phyloP scores from a whole-genome alignment of 495 filamentous ascomycete species.

The Penicillium goetzii region DNA sequence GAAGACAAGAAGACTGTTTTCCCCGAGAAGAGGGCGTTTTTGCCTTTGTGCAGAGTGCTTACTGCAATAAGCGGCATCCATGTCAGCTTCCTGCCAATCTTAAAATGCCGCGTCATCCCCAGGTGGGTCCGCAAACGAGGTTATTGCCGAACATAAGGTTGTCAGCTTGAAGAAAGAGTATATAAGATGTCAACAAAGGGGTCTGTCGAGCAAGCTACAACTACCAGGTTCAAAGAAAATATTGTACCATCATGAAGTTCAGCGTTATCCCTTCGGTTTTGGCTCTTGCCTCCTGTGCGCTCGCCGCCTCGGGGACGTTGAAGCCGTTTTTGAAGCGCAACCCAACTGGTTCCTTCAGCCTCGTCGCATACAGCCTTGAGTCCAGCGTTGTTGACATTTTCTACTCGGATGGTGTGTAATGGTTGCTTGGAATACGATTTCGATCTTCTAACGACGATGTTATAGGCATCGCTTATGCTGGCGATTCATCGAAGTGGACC shows the following conservation, averaged over 20 bases:
- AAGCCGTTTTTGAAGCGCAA: conserved; percentile 23
- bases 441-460: background rate
- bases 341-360: conserved; percentile 23
- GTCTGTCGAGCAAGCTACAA: background rate
- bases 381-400: conserved; percentile 17
- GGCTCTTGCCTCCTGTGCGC: conserved; percentile 10
- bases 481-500: conserved; percentile 30
- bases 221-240: too few relatives aligned
- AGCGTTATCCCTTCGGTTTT: conserved; percentile 10
- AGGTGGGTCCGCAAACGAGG: background rate
- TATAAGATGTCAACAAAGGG: background rate
- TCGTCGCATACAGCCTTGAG: conserved; percentile 25
- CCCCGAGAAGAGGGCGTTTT: background rate
- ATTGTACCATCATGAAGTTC: conserved; percentile 20
- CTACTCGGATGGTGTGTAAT: conserved; percentile 28
- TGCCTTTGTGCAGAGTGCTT: background rate
- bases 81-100: conserved; percentile 8
- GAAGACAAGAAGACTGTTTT: background rate
- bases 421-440: background rate
- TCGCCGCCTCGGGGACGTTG: conserved; percentile 5
- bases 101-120: conserved; percentile 11
- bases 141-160: conserved; percentile 5
- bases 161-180: conserved; percentile 1
- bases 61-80: background rate
- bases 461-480: conserved; percentile 32